These are phyloP conservation scores for Zoysia japonica DNA, from an alignment of 176 grass and related monocot species.

Conservation along the genomic window DNA sequence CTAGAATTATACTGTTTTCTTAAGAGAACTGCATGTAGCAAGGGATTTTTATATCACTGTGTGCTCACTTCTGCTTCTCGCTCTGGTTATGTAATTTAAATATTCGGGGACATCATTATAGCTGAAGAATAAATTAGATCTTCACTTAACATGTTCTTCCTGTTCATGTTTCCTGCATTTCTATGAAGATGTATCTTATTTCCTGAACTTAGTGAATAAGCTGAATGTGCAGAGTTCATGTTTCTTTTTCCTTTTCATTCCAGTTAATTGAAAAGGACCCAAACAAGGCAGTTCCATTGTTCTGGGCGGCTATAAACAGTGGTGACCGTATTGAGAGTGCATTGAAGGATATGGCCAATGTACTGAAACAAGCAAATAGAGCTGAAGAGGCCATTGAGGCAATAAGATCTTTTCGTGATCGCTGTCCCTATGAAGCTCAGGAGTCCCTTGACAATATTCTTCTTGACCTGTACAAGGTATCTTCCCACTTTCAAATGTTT, in stretches of 20 bases:
- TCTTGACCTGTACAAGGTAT: slow-evolving; percentile 72
- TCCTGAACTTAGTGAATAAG: slow-evolving; percentile 13
- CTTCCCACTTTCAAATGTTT: background rate
- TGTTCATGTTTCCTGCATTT: slow-evolving; percentile 1
- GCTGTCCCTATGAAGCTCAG: slow-evolving; percentile 58
- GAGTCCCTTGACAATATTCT: slow-evolving; percentile 65
- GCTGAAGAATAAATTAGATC: too few relatives aligned
- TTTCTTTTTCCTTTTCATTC: slow-evolving; percentile 27
- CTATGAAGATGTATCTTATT: background rate
- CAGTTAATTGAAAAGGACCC: slow-evolving; percentile 75
- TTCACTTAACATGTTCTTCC: too few relatives aligned
- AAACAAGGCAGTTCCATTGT: slow-evolving; percentile 68
- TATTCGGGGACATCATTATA: too few relatives aligned
- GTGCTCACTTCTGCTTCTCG: too few relatives aligned
- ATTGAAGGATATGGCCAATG: slow-evolving; percentile 74
- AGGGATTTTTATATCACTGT: too few relatives aligned
- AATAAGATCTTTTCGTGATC: slow-evolving; percentile 63
- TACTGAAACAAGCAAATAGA: slow-evolving; percentile 68
- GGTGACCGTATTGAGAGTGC: slow-evolving; percentile 76
- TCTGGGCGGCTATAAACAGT: slow-evolving; percentile 76
- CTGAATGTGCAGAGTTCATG: slow-evolving; percentile 13
- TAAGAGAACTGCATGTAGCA: too few relatives aligned
- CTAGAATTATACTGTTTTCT: too few relatives aligned
- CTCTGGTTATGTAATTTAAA: too few relatives aligned
- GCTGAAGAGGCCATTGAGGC: slow-evolving; percentile 74